Percentiles rank a stretch among this genome's conserved stretches.
Conservation (phyloP, 305 asterid species). For the Plantago coronopus region DNA sequence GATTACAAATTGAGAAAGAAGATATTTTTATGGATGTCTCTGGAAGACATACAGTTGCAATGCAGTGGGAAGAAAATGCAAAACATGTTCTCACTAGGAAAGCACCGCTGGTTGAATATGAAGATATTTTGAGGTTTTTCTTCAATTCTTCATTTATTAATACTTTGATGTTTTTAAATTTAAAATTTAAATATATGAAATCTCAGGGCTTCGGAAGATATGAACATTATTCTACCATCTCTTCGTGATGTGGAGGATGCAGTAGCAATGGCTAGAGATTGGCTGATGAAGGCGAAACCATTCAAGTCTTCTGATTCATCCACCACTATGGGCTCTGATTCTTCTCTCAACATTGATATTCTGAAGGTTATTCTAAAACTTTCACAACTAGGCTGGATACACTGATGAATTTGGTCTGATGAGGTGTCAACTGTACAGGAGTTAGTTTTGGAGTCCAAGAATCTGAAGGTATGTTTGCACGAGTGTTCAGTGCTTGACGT, state of each 20-base stretch:
- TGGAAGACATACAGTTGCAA: conserved; percentile 40
- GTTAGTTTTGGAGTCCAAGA: conserved; percentile 63
- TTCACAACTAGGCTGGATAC: conserved; percentile 5
- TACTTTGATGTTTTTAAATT: conserved; percentile 26
- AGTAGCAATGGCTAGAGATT: conserved; percentile 61
- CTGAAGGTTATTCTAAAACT: conserved; percentile 56
- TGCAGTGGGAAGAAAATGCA: conserved; percentile 72
- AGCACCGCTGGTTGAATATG: conserved; percentile 63
- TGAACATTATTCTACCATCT: conserved; percentile 65
- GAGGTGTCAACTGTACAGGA: conserved; percentile 48
- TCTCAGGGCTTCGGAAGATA: conserved; percentile 67
- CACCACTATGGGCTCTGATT: conserved; percentile 34
- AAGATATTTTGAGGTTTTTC: conserved; percentile 68
- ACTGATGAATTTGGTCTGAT: conserved; percentile 22
- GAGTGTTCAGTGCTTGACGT: conserved; percentile 55
- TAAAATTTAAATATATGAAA: conserved; percentile 23
- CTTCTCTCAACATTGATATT: conserved; percentile 44
- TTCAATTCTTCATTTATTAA: conserved; percentile 8
- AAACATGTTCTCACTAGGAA: conserved; percentile 43
- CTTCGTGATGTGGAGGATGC: conserved; percentile 62
- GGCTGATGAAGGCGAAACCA: conserved; percentile 67
- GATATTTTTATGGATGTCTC: conserved; percentile 60
- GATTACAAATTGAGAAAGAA: conserved; percentile 82
- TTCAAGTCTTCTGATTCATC: conserved; percentile 45
- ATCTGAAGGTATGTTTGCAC: conserved; percentile 57